Base-by-base conservation (phyloP, 192 early-diverging fungal genomes). In the Coemansia aciculifera region DNA sequence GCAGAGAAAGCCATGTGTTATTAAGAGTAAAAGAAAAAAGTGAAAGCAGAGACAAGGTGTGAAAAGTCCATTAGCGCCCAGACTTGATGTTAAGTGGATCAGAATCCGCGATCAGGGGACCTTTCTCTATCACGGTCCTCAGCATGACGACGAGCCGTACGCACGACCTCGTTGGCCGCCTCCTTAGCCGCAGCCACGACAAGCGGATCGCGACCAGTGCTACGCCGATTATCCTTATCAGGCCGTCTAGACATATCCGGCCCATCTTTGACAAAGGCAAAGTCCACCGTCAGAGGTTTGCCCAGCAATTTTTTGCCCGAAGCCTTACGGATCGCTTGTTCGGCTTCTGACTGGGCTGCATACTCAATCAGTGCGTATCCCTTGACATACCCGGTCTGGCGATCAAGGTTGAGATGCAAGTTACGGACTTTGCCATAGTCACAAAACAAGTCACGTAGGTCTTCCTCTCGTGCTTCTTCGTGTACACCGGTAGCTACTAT, bases 321-420 rank as follows among this genome's bases (percentile, higher is more conserved):
- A 15, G 88, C 86, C 40, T 77, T 77, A 29, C 89, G 84, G 29
- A 96, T 92, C 11, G 95, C 97, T 9, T 75, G 76, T 46, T 91
- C 84, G 32, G 97, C 95, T 66, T 97, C 91, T 36, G 88, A 87
- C 59, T 86, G 80, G 17, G 88, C 84, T 43, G 89, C 89, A 64
- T 93, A 98, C 81, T 98, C 95, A 21, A 97, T 76, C 46, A 98
- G 78, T 5, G 92, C 94, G 72, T 98, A 98, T 42, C 97, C 97
- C 89, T 98, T 98, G 74, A 95, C 93, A 68, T 90, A 98, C 69
- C 97, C 97, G 46, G 95, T 94, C 63, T 93, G 89, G 44, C 97
- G 86, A 85, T 98, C 94, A 56, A 97, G 79, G 73, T 97, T 98
- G 67, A 98, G 77, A 60, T 97, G 94, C 51, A 98, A 40, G 75